Conservation (phyloP, 1,284 basidiomycete genomes). For the Meira nashicola region DNA sequence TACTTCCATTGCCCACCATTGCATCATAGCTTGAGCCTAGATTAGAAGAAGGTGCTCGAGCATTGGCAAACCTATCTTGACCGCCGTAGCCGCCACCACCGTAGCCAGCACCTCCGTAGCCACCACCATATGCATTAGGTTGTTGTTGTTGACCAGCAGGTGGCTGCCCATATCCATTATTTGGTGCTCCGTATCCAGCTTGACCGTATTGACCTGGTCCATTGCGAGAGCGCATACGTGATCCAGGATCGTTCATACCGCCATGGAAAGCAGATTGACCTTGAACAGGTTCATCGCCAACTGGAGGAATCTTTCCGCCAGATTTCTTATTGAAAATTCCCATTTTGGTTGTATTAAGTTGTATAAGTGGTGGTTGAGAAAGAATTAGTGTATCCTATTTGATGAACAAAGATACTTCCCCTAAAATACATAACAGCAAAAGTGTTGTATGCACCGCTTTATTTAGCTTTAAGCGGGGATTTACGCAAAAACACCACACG, state of each 20-base stretch:
- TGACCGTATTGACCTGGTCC: background rate
- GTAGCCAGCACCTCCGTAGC: background rate
- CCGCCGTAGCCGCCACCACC: constrained; percentile 9
- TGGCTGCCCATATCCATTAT: background rate
- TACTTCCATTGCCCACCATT: constrained; percentile 19
- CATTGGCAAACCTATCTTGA: constrained; percentile 23
- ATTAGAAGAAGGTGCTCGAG: constrained; percentile 24
- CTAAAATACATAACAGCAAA: no score
- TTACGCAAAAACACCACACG: no score
- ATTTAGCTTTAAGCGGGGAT: no score
- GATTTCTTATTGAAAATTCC: background rate
- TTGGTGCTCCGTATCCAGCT: constrained; percentile 1
- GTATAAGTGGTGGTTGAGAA: no score
- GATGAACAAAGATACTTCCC: no score
- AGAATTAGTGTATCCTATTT: no score
- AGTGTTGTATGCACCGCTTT: no score
- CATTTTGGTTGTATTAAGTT: background rate
- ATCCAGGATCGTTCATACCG: constrained; percentile 7
- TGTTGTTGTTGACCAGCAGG: constrained; percentile 2
- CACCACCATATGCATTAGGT: background rate
- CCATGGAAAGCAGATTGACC: constrained; percentile 8
- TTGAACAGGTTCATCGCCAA: background rate
- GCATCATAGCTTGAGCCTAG: constrained; percentile 37
- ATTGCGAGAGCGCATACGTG: constrained; percentile 1
- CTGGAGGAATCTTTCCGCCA: constrained; percentile 16